Evolutionary conservation across 805 yeast species (phyloP).

Genomic region (Cyberlindnera petersonii): DNA sequence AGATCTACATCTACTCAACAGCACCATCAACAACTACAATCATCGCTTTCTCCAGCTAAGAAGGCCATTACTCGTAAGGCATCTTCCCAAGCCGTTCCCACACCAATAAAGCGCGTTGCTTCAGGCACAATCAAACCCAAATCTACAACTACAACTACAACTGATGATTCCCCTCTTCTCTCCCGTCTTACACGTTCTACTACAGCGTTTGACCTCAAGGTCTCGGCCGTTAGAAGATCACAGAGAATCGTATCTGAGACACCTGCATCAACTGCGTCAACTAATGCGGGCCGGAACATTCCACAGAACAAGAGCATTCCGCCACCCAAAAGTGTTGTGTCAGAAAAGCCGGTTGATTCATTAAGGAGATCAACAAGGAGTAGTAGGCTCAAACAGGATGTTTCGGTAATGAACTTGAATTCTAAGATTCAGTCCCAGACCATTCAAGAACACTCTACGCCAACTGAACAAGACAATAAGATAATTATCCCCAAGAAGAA

Average conservation of each 20-base stretch:
- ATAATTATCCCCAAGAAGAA: constrained; percentile 17
- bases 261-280: not conserved
- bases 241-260: constrained; percentile 7
- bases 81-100: constrained; percentile 6
- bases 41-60: constrained; percentile 6
- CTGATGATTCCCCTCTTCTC: constrained; percentile 21
- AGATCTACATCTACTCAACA: not conserved
- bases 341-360: constrained; percentile 11
- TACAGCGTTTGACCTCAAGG: constrained; percentile 21
- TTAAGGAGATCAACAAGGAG: constrained; percentile 17
- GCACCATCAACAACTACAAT: no score
- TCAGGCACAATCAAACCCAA: constrained; percentile 3
- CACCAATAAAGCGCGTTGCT: constrained; percentile 14
- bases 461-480: not conserved
- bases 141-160: not conserved
- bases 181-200: constrained; percentile 26
- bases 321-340: constrained; percentile 11
- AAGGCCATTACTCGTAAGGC: constrained; percentile 5
- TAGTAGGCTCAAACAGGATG: constrained; percentile 22
- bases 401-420: constrained; percentile 13
- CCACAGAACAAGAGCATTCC: constrained; percentile 8
- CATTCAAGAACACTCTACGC: not conserved
- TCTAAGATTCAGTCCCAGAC: constrained; percentile 2
- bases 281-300: constrained; percentile 6
- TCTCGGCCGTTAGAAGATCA: not conserved